These are phyloP conservation scores for Ophiosphaerella narmari DNA, from an alignment of 2,329 filamentous ascomycete genomes.

Conservation along the genomic window DNA sequence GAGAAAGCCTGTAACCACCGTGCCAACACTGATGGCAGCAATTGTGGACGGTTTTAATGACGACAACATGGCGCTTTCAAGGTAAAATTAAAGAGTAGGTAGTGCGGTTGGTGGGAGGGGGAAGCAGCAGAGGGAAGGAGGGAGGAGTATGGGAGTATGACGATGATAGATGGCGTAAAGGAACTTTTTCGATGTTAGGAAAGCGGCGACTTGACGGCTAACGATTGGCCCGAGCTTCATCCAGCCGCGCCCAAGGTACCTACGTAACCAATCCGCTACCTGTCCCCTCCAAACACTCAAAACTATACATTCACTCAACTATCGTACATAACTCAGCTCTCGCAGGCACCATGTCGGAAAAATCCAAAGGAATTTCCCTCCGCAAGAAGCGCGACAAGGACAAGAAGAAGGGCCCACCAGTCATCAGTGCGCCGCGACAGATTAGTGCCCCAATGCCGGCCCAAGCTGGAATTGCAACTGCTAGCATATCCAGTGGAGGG, in stretches of 20 bases:
- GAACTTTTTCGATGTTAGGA: constrained; percentile 33
- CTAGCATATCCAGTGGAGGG: constrained; percentile 41
- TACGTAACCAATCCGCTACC: constrained; percentile 5
- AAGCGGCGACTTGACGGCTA: constrained; percentile 21
- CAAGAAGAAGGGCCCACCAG: constrained; percentile 55
- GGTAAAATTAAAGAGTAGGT: constrained; percentile 4
- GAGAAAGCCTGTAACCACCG: constrained; percentile 62
- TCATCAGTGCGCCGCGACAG: constrained; percentile 60
- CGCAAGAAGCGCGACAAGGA: constrained; percentile 64
- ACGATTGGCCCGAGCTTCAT: constrained; percentile 30
- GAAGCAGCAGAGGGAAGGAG: constrained; percentile 7
- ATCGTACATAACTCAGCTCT: constrained; percentile 1
- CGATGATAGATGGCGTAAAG: constrained; percentile 17
- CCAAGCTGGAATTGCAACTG: constrained; percentile 28
- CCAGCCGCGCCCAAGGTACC: constrained; percentile 13
- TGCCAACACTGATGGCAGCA: constrained; percentile 62
- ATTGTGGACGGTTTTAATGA: constrained; percentile 62
- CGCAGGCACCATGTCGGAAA: constrained; percentile 52
- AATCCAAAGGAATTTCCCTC: constrained; percentile 62
- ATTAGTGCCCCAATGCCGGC: constrained; percentile 52
- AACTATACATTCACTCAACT: not conserved
- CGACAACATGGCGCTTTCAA: constrained; percentile 32
- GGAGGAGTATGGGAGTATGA: constrained; percentile 5
- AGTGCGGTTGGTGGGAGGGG: constrained; percentile 4
- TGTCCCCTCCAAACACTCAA: constrained; percentile 6